Base-by-base conservation (phyloP, 108 stramenopile species). In the Cyclostephanos tholiformis region DNA sequence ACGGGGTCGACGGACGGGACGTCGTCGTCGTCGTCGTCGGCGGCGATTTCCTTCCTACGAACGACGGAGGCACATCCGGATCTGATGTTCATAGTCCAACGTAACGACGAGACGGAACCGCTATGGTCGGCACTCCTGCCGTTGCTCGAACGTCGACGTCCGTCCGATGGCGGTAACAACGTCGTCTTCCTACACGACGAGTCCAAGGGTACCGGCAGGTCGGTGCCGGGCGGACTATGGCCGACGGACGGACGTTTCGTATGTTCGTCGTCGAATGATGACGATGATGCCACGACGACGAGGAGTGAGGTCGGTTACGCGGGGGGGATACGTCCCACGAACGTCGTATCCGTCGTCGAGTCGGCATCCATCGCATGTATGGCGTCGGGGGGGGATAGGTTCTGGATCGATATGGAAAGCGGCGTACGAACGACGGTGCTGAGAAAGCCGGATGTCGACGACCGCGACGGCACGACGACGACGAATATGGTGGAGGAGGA, bases 361-460 rank as follows among this genome's bases (percentile, higher is more conserved):
- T 77, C 86, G 25, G 77, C 91, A 30, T 27, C 69, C 22, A 36
- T 59, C 0, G 83, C 80, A 19, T 65, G 76, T 20, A 4, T 59
- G 23, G 53, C 56, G 56, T 82, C 84, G 16, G 85, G 79, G 26
- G 74, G 65, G 52, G 60, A 60, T 10, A 61, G 69, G 11, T 76
- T 92, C 46, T 96, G 95, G 95, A 92, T 96, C 64, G 95, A 96
- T 67, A 96, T 96, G 95, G 95, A 96, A 67, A 92, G 90, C 61
- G 85, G 86, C 14, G 63, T 96, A 52, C 76, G 95, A 62, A 91
- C 88, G 46, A 77, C 32, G 29, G 43, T 48, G 41, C 23, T 70
- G 56, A 25, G 19, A 16, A 20, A 52, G 39, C 60, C 55, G 44
- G 58, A 26, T 16, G 17, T 27, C 41, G 41, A 9, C 7, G 41